Evolutionary conservation across 345 rosid genomes (phyloP).

Genomic region (Gossypium bickii): DNA sequence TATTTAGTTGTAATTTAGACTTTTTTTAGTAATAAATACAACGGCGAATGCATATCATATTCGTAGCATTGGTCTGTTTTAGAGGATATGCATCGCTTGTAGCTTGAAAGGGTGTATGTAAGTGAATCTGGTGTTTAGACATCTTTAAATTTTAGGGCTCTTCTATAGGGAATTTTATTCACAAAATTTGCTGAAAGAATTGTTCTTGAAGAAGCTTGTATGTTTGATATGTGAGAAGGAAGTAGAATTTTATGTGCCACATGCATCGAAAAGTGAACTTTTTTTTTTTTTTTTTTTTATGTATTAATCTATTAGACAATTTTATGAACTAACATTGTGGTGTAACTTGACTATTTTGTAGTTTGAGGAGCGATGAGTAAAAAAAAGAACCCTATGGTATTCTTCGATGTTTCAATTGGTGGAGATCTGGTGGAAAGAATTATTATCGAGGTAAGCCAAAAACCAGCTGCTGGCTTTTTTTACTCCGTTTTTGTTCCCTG

Average conservation of each 20-base stretch:
- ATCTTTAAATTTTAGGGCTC: background rate
- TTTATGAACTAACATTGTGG: background rate
- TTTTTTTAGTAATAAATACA: background rate
- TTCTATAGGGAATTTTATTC: background rate
- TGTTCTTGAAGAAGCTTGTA: background rate
- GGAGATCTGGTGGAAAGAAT: conserved; percentile 64
- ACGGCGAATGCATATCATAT: too few relatives aligned
- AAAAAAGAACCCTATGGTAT: conserved; percentile 74
- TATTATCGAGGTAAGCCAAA: conserved; percentile 67
- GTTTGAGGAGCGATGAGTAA: conserved; percentile 50
- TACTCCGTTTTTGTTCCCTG: background rate
- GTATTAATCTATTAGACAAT: background rate
- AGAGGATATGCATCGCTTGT: too few relatives aligned
- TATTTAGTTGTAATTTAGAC: background rate
- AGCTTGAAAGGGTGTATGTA: too few relatives aligned
- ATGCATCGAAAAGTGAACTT: background rate
- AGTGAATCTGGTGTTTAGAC: too few relatives aligned
- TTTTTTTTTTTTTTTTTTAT: background rate
- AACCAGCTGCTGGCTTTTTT: background rate
- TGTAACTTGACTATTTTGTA: conserved; percentile 16
- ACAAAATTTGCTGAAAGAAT: background rate
- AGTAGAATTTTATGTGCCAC: background rate
- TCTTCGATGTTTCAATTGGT: conserved; percentile 68
- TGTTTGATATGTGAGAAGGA: background rate
- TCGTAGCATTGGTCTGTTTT: too few relatives aligned